Base-by-base conservation (phyloP, 306 rosid species). In the Trifolium dubium region DNA sequence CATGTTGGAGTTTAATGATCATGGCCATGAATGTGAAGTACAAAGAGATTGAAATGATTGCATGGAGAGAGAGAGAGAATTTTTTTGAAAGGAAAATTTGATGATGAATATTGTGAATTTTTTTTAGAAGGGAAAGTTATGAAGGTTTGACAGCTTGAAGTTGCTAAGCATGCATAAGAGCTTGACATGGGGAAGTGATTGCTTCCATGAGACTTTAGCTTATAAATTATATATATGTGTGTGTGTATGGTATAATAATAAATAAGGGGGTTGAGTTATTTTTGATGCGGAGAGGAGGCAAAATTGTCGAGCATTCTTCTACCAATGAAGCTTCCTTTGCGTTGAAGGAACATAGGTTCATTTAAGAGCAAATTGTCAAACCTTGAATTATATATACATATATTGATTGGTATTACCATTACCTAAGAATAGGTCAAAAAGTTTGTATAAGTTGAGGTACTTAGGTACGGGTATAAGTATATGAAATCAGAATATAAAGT, bases 291-390 rank as follows among this genome's bases (percentile, higher is more conserved):
- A 83, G 89, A 77, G 84, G 82, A 41, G 83, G 86, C 84, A 84
- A 82, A 79, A 76, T 84, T 85, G 92, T 83, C 76, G 88, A 89
- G 74, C 87, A 91, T 91, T 88, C 86, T 91, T 86, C 69, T 83
- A 76, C 86, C 97, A 88, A 89, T 86, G 88, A 88, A 84, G 68
- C 88, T 93, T 84, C 88, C 97, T 93, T 93, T 85, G 88, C 89
- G 96, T 87, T 93, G 66, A 93, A 93, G 98, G 54, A 93, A 93
- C 85, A 47, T 77, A 69, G 72, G 62, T 39, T 68, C 70, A 76
- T 75, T 74, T 83, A 79, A 89, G 73, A 71, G 71, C 81, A 72
- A 32, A 74, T 88, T 80, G 96, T 93, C 97, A 88, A 91, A 89
- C 88, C 79, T 77, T 75, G 3, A 64, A 82, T 84, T 73, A 63